Base-by-base conservation (phyloP, 306 rosid species). In the Ormosia emarginata region DNA sequence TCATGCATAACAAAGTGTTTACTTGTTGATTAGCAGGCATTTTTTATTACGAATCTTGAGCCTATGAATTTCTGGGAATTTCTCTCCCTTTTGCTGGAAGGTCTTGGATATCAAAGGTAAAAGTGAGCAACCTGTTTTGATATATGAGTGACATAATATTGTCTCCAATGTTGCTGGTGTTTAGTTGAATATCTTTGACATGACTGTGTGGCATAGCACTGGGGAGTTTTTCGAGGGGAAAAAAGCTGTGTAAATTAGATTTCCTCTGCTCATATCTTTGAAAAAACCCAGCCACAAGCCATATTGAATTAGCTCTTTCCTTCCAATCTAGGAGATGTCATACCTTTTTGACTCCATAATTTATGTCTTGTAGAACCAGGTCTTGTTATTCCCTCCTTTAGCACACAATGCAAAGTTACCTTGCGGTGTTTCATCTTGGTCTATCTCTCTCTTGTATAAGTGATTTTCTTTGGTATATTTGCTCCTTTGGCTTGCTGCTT, bases 101-200 rank as follows among this genome's bases (percentile, higher is more conserved):
- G 94, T 80, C 89, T 94, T 82, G 97, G 93, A 74, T 92, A 90
- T 83, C 92, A 47, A 86, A 92, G 97, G 98, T 94, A 86, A 79
- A 39, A 79, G 12, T 79, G 82, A 79, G 77, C 81, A 74, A 57
- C 57, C 65, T 57, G 59, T 62, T 83, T 76, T 85, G 3, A 77
- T 77, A 15, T 44, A 12, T 36, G 69, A 74, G 33, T 82, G 47
- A 14, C 47, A 52, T 67, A 15, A 39, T 82, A 37, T 63, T 69
- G 67, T 69, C 67, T 64, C 18, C 59, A 24, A 34, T 71, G 74
- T 56, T 32, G 70, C 61, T 78, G 78, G 62, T 63, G 52, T 77
- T 52, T 29, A 24, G 59, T 56, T 81, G 46, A 57, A 15, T 79
- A n/a, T 55, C 33, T 62, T 78, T 62, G 83, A 66, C 77, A 59